These are phyloP conservation scores for Cucurbita maxima DNA, from an alignment of 306 rosid species.

Conservation along the genomic window DNA sequence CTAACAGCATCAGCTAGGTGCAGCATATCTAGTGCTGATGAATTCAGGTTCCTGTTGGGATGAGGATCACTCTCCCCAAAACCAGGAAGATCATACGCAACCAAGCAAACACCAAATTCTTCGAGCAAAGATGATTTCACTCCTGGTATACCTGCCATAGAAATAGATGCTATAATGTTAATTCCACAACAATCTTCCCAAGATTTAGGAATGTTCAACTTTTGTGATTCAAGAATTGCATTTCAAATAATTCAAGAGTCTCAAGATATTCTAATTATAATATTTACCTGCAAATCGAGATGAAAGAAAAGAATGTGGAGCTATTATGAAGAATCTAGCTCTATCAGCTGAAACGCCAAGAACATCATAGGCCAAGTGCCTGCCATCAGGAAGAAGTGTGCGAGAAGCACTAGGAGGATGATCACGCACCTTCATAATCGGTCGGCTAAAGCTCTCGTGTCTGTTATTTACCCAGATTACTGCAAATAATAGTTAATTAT, in stretches of 20 bases:
- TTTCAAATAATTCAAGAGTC: not conserved
- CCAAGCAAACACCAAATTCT: constrained; percentile 67
- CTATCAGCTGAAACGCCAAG: constrained; percentile 54
- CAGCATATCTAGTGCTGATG: constrained; percentile 76
- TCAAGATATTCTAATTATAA: not conserved
- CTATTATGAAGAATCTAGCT: constrained; percentile 66
- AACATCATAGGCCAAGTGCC: constrained; percentile 65
- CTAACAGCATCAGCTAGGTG: constrained; percentile 54
- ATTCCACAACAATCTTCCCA: not conserved
- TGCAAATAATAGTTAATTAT: constrained; percentile 22
- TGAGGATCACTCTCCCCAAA: constrained; percentile 98
- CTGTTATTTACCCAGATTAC: constrained; percentile 41
- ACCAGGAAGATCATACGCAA: constrained; percentile 94
- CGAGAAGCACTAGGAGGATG: constrained; percentile 81
- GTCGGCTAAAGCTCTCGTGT: constrained; percentile 21
- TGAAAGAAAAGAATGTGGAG: constrained; percentile 84
- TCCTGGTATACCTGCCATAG: constrained; percentile 61
- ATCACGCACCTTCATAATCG: constrained; percentile 31
- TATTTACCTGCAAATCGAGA: constrained; percentile 73
- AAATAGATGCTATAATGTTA: constrained; percentile 1
- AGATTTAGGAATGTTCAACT: not conserved
- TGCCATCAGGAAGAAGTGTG: constrained; percentile 78
- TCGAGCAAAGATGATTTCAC: constrained; percentile 55
- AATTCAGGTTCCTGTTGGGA: constrained; percentile 56
- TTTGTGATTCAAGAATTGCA: not conserved